These are phyloP conservation scores for Aphanoascus verrucosus DNA, from an alignment of 2,329 filamentous ascomycete species.

Conservation along the genomic window DNA sequence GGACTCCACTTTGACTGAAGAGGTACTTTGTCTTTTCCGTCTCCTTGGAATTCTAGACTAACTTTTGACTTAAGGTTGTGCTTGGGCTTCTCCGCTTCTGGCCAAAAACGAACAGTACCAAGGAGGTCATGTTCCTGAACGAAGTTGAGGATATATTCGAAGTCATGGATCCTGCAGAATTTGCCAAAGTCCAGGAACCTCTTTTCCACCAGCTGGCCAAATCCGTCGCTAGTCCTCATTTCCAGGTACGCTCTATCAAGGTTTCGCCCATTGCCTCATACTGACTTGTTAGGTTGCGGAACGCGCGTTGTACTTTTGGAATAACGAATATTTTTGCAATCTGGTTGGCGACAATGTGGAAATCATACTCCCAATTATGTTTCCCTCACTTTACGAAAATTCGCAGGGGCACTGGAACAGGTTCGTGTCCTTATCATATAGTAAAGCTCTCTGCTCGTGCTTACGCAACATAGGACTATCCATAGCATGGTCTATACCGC, in stretches of 20 bases:
- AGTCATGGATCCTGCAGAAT: conserved; percentile 97
- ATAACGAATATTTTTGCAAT: conserved; percentile 99
- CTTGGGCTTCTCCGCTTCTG: conserved; percentile 90
- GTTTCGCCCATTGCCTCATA: background rate
- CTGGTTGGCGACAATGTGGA: conserved; percentile 98
- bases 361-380: conserved; percentile 98
- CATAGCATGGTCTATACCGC: conserved; percentile 99
- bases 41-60: background rate
- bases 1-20: conserved; percentile 91
- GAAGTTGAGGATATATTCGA: conserved; percentile 99
- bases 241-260: conserved; percentile 51
- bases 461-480: conserved; percentile 62
- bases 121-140: conserved; percentile 99
- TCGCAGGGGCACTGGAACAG: conserved; percentile 99
- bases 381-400: conserved; percentile 94
- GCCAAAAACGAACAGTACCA: conserved; percentile 99
- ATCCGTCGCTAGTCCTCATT: conserved; percentile 95
- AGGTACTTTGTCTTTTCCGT: conserved; percentile 47
- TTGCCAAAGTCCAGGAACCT: conserved; percentile 96
- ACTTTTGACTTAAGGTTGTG: conserved; percentile 57
- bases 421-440: conserved; percentile 42
- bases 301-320: conserved; percentile 97
- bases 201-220: conserved; percentile 96
- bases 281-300: conserved; percentile 60
- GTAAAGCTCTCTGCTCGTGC: conserved; percentile 12